These are phyloP conservation scores for Dalbergia oliveri DNA, from an alignment of 306 rosid species.

Conservation along the genomic window DNA sequence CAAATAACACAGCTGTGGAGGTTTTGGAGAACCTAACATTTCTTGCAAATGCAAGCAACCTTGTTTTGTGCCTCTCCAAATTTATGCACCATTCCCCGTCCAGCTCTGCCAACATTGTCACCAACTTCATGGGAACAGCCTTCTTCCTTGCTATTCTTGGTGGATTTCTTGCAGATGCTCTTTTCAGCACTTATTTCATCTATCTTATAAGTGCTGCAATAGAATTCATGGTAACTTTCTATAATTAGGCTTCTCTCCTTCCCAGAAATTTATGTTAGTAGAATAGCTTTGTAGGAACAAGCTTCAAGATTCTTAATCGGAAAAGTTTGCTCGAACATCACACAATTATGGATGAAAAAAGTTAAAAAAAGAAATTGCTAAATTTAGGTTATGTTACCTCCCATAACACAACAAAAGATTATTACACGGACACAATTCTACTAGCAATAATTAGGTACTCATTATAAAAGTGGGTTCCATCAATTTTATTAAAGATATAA, in stretches of 20 bases:
- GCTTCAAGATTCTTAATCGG: constrained; percentile 29
- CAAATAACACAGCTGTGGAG: constrained; percentile 65
- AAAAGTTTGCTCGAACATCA: constrained; percentile 27
- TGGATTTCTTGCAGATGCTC: constrained; percentile 83
- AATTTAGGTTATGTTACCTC: background rate
- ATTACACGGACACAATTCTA: no score
- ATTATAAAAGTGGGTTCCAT: no score
- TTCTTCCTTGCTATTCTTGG: constrained; percentile 90
- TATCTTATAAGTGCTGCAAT: constrained; percentile 69
- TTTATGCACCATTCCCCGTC: constrained; percentile 79
- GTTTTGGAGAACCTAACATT: constrained; percentile 83
- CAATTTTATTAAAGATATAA: no score
- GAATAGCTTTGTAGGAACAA: constrained; percentile 29
- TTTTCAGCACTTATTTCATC: constrained; percentile 70
- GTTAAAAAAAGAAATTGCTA: constrained; percentile 16
- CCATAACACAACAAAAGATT: background rate
- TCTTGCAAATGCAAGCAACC: constrained; percentile 87
- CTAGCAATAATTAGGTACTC: no score
- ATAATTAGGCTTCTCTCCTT: constrained; percentile 9
- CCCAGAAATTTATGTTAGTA: background rate
- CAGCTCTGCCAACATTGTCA: constrained; percentile 71
- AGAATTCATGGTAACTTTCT: constrained; percentile 68
- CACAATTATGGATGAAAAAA: background rate
- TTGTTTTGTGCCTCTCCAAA: constrained; percentile 71
- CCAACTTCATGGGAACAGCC: constrained; percentile 88